Evolutionary conservation across 2,329 filamentous ascomycete genomes (phyloP).

Genomic region (Fusarium sp.): DNA sequence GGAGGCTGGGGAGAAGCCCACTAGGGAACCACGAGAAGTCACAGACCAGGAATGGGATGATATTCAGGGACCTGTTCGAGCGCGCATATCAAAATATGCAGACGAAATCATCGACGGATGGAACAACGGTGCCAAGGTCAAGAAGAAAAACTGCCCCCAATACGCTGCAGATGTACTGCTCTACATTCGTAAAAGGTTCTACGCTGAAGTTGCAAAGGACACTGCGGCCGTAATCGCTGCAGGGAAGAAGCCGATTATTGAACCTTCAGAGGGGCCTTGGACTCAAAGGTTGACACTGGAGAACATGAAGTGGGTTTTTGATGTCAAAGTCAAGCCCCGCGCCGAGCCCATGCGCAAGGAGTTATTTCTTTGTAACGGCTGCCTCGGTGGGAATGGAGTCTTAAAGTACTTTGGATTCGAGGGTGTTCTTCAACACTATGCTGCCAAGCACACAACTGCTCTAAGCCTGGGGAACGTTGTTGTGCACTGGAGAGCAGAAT

Average conservation of each 20-base stretch:
- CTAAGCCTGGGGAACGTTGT: conserved; percentile 79
- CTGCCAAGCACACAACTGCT: conserved; percentile 80
- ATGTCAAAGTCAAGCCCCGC: conserved; percentile 78
- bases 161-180: conserved; percentile 80
- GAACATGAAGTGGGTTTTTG: conserved; percentile 89
- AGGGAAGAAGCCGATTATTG: conserved; percentile 58
- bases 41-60: conserved; percentile 79
- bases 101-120: conserved; percentile 78
- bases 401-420: conserved; percentile 81
- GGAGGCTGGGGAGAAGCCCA: neutral
- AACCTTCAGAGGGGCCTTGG: conserved; percentile 66
- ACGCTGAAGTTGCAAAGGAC: conserved; percentile 68
- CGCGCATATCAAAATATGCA: conserved; percentile 73
- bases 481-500: conserved; percentile 84
- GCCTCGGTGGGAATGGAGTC: conserved; percentile 62
- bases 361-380: conserved; percentile 80
- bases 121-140: conserved; percentile 72
- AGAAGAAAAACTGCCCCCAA: conserved; percentile 70
- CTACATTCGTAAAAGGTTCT: conserved; percentile 76
- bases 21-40: conserved; percentile 59
- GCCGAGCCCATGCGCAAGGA: conserved; percentile 77
- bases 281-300: conserved; percentile 77
- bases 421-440: conserved; percentile 84
- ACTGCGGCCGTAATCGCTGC: conserved; percentile 60
- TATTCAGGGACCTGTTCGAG: conserved; percentile 74